Percentiles rank a stretch among this genome's conserved stretches.
phyloP scores from a whole-genome alignment of 2,329 filamentous ascomycete genomes.

The Aspergillus sojae region DNA sequence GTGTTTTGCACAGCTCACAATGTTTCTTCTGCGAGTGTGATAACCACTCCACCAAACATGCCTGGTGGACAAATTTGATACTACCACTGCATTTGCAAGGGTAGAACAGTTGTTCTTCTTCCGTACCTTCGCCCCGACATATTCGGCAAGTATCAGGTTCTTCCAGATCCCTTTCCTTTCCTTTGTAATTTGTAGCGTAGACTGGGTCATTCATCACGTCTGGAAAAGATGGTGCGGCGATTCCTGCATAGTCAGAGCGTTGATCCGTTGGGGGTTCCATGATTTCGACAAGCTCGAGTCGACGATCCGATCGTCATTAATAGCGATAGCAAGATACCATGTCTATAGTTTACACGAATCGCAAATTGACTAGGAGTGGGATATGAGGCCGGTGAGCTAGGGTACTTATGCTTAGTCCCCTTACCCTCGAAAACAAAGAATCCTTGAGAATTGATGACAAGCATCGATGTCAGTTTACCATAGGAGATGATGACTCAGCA shows the following conservation, averaged over 20 bases:
- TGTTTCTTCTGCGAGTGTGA: slow-evolving; percentile 99
- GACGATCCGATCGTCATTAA: slow-evolving; percentile 22
- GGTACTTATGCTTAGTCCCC: neutral
- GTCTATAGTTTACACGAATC: slow-evolving; percentile 12
- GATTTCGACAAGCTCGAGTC: slow-evolving; percentile 15
- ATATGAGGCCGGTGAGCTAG: neutral
- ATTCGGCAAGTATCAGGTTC: slow-evolving; percentile 91
- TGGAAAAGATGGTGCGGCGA: slow-evolving; percentile 31
- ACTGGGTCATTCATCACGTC: slow-evolving; percentile 62
- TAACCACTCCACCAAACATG: slow-evolving; percentile 98
- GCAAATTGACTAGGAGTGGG: neutral
- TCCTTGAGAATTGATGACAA: neutral
- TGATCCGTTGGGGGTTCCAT: slow-evolving; percentile 34
- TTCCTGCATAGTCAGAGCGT: slow-evolving; percentile 23
- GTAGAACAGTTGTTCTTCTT: slow-evolving; percentile 86
- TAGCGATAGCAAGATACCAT: slow-evolving; percentile 30
- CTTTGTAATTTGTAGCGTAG: slow-evolving; percentile 47
- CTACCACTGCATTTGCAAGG: slow-evolving; percentile 99
- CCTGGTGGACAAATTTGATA: slow-evolving; percentile 97
- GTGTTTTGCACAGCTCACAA: slow-evolving; percentile 98
- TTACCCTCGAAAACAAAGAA: neutral
- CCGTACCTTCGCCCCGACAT: slow-evolving; percentile 84
- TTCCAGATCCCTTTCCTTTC: slow-evolving; percentile 43
- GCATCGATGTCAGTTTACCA: neutral
- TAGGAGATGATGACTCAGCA: slow-evolving; percentile 1